Evolutionary conservation across 2,329 filamentous ascomycete species (phyloP).

Genomic region (Ampelomyces quisqualis): DNA sequence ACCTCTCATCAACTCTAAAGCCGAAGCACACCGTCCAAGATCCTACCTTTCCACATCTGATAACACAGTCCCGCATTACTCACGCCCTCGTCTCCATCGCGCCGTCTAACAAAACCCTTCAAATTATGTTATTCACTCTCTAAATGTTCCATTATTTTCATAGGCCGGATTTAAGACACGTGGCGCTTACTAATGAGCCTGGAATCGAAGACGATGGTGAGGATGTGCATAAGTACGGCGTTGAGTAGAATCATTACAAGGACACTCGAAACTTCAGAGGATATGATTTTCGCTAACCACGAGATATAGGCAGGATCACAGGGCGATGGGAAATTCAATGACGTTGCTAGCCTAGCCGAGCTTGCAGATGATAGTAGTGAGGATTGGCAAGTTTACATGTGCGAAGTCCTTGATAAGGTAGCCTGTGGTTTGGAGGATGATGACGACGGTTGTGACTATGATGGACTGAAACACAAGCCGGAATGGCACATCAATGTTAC

Average conservation of each 20-base stretch:
- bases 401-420: constrained; percentile 48
- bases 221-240: constrained; percentile 53
- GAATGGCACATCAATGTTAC: constrained; percentile 47
- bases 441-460: constrained; percentile 42
- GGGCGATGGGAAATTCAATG: constrained; percentile 58
- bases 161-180: constrained; percentile 5
- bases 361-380: constrained; percentile 34
- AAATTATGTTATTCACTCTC: constrained; percentile 5
- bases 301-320: constrained; percentile 61
- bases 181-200: constrained; percentile 4
- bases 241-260: constrained; percentile 57
- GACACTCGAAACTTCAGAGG: constrained; percentile 50
- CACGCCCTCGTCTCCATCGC: neutral
- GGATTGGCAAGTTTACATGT: neutral
- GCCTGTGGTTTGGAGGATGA: constrained; percentile 43
- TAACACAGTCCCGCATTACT: neutral
- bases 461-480: constrained; percentile 50
- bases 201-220: constrained; percentile 47
- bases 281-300: constrained; percentile 51
- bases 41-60: constrained; percentile 7
- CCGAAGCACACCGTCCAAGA: constrained; percentile 3
- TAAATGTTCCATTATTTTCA: constrained; percentile 15
- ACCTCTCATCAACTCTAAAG: neutral
- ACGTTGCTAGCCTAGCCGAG: constrained; percentile 60
- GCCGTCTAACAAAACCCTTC: constrained; percentile 3